Evolutionary conservation across 805 yeast genomes (phyloP).

Genomic region (Candida maltosa): DNA sequence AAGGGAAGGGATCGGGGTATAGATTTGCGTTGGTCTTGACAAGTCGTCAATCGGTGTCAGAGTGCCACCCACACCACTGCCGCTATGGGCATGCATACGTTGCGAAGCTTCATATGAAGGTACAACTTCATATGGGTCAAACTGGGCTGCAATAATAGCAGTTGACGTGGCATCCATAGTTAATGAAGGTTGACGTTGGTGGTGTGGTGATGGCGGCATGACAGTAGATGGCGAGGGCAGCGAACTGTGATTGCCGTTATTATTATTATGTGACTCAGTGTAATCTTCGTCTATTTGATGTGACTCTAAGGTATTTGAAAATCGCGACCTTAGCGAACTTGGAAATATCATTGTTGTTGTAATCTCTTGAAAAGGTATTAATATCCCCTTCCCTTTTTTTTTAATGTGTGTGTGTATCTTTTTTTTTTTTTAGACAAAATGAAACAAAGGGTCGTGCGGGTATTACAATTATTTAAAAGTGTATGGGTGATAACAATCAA

Average conservation of each 20-base stretch:
- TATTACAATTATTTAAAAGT: background rate
- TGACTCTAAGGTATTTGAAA: conserved; percentile 23
- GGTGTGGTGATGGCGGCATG: conserved; percentile 11
- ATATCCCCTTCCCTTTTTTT: no score
- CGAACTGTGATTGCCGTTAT: background rate
- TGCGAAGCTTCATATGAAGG: conserved; percentile 44
- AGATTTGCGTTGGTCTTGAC: conserved; percentile 2
- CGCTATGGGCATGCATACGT: conserved; percentile 14
- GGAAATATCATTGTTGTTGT: conserved; percentile 6
- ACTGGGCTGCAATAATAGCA: background rate
- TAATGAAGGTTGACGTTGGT: conserved; percentile 5
- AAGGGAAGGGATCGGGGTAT: conserved; percentile 9
- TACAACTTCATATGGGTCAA: conserved; percentile 32
- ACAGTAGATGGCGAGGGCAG: background rate
- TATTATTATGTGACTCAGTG: no score
- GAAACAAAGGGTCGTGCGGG: background rate
- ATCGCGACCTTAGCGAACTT: conserved; percentile 22
- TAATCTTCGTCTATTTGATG: conserved; percentile 34
- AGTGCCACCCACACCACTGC: background rate
- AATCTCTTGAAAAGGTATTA: no score
- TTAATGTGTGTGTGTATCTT: background rate
- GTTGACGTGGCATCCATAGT: background rate
- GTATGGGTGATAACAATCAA: background rate
- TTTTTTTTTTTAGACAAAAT: background rate
- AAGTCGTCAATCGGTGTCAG: no score